Percentiles rank a stretch among this genome's conserved stretches.
Conservation (phyloP, 139 green algal genomes). For the Chlamydomonas incerta region DNA sequence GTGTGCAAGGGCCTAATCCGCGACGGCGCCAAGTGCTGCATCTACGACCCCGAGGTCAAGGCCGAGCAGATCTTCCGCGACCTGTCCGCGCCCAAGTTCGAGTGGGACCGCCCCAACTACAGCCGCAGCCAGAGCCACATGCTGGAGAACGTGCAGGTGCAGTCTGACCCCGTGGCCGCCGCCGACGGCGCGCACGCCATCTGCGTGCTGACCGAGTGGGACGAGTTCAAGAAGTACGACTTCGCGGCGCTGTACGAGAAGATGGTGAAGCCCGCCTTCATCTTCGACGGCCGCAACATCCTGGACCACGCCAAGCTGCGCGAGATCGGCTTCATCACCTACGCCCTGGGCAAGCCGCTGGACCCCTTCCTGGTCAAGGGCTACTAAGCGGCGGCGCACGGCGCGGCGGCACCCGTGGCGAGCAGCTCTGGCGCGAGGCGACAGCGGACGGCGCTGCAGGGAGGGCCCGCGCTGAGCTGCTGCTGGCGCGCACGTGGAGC, state of each 20-base stretch:
- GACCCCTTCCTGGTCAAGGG: slow-evolving; percentile 94
- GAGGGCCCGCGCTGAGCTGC: too few relatives aligned
- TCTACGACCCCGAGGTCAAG: slow-evolving; percentile 96
- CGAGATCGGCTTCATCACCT: slow-evolving; percentile 98
- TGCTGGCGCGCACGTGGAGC: too few relatives aligned
- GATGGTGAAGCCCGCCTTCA: slow-evolving; percentile 98
- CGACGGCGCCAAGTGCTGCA: slow-evolving; percentile 70
- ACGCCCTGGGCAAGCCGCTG: slow-evolving; percentile 97
- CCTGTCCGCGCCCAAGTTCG: slow-evolving; percentile 87
- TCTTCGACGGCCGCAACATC: slow-evolving; percentile 99
- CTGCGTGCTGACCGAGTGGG: slow-evolving; percentile 98
- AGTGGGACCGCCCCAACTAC: slow-evolving; percentile 92
- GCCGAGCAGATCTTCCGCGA: slow-evolving; percentile 88
- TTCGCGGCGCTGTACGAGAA: slow-evolving; percentile 79
- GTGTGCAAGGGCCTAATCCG: slow-evolving; percentile 91
- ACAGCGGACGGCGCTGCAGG: too few relatives aligned
- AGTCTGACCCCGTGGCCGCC: slow-evolving; percentile 73
- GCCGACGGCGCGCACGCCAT: slow-evolving; percentile 87
- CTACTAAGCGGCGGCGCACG: slow-evolving; percentile 40
- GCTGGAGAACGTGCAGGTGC: slow-evolving; percentile 66
- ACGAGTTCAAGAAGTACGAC: slow-evolving; percentile 96
- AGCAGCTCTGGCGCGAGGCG: too few relatives aligned
- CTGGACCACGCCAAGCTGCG: slow-evolving; percentile 91
- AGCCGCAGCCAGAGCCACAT: slow-evolving; percentile 58
- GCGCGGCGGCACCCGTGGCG: too few relatives aligned